A percentile compares a stretch with the other conserved stretches of the same genome.
These are phyloP conservation scores for Dictyostelium brefeldianum DNA, from an alignment of 78 protist genomes.

Conservation along the genomic window DNA sequence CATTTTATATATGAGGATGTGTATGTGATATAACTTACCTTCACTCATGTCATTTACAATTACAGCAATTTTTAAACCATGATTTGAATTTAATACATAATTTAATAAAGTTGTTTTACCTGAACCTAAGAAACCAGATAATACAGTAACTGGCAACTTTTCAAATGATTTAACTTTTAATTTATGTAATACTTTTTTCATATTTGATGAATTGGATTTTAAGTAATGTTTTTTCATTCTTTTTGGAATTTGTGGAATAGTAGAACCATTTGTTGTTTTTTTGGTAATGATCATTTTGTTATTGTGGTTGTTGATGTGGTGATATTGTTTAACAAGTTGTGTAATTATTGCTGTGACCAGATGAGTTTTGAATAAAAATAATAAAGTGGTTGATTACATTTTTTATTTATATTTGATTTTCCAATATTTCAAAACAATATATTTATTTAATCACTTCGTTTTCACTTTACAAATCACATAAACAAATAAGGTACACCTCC, in stretches of 20 bases:
- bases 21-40: conserved; percentile 11
- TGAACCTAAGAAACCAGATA: conserved; percentile 95
- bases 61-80: conserved; percentile 72
- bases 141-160: conserved; percentile 90
- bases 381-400: no score
- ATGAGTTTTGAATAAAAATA: no score
- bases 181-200: neutral
- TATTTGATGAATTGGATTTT: neutral
- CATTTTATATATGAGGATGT: neutral
- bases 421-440: no score
- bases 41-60: conserved; percentile 86
- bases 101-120: conserved; percentile 86
- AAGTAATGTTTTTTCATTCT: conserved; percentile 18
- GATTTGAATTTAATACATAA: conserved; percentile 61
- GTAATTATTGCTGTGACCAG: no score
- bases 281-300: no score
- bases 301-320: no score
- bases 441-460: no score
- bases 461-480: no score
- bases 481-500: no score
- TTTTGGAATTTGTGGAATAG: neutral
- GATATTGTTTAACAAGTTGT: no score
- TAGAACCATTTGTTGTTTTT: no score
- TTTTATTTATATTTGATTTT: no score
- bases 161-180: neutral